Percentiles rank a stretch among this genome's conserved stretches.
Conservation (phyloP, 1,284 basidiomycete species). For the Agaricales sp. region DNA sequence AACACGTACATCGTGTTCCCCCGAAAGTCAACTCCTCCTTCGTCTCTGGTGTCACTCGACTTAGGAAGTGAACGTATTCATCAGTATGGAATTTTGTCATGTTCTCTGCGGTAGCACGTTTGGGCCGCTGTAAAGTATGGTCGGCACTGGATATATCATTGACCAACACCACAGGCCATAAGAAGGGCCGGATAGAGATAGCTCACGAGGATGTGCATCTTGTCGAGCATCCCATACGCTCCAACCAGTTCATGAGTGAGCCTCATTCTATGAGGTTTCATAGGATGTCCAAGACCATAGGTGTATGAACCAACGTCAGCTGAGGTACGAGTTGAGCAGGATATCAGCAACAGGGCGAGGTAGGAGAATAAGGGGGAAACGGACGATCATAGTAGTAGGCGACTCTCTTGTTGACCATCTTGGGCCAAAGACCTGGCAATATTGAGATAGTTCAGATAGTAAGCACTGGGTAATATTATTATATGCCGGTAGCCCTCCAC, state of each 20-base stretch:
- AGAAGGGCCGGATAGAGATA: neutral
- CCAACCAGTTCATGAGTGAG: constrained; percentile 90
- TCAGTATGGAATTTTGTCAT: constrained; percentile 97
- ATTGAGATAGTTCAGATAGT: neutral
- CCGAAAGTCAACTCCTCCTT: constrained; percentile 76
- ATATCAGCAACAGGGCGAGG: neutral
- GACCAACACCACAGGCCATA: too few species aligned
- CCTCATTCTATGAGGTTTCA: constrained; percentile 92
- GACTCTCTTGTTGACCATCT: neutral
- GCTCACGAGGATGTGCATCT: constrained; percentile 85
- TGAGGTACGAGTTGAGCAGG: constrained; percentile 15
- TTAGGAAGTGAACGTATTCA: constrained; percentile 92
- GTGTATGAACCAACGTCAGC: constrained; percentile 77
- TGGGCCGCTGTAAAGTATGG: constrained; percentile 64
- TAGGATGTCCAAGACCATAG: constrained; percentile 83
- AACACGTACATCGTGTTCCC: constrained; percentile 73
- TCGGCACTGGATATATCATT: constrained; percentile 4
- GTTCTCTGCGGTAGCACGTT: constrained; percentile 68
- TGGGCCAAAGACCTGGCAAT: constrained; percentile 14
- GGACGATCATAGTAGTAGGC: neutral
- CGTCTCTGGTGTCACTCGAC: constrained; percentile 83
- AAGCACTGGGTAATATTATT: too few species aligned
- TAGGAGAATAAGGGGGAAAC: too few species aligned
- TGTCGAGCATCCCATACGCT: constrained; percentile 82
- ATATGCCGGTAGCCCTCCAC: too few species aligned